Base-by-base conservation (phyloP, 164 flowering plant species). In the Santalum album region DNA sequence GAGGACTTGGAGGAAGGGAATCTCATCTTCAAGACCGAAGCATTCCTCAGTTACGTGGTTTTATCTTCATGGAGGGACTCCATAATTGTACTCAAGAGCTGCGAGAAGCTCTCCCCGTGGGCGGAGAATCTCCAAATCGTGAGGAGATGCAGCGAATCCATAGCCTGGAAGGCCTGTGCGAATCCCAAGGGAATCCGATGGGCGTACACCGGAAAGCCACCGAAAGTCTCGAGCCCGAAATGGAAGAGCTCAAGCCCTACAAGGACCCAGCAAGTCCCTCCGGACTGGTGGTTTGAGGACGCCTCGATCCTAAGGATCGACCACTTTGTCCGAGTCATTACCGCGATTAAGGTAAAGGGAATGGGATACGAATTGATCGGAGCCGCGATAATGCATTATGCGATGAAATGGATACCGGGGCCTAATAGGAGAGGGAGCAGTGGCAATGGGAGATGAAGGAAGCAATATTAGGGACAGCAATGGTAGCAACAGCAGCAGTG, bases 221-320 rank as follows among this genome's bases (percentile, higher is more conserved):
- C 70, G 0, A 67, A 67, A 44, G 65, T 60, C 43, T 74, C 80
- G 0, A 76, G 86, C 57, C 84, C 88, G 0, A 29, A 83, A 5
- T 21, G 63, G 70, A 83, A 83, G 53, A 80, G 78, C 18, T 69
- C 83, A 0, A 83, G 86, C 63, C 90, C 90, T 1, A 71, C 79
- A 57, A 63, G 78, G 38, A 74, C 38, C 68, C 75, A 74, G 15
- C 77, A 61, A 6, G 90, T 84, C 11, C 88, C 88, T 22, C 79
- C 87, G 16, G 90, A 86, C 65, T 91, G 98, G 95, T 86, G 96
- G 96, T 88, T 88, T 58, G 90, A 84, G 62, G 96, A 88, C 56
- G 85, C 75, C 12, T 79, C 92, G 1, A 75, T 82, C 18, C 82
- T 91, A 0, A 63, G 90, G 61, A 91, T 86, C 27, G 95, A 86